phyloP scores from a whole-genome alignment of 768 basidiomycete genomes.

The Agrocybe praecox region DNA sequence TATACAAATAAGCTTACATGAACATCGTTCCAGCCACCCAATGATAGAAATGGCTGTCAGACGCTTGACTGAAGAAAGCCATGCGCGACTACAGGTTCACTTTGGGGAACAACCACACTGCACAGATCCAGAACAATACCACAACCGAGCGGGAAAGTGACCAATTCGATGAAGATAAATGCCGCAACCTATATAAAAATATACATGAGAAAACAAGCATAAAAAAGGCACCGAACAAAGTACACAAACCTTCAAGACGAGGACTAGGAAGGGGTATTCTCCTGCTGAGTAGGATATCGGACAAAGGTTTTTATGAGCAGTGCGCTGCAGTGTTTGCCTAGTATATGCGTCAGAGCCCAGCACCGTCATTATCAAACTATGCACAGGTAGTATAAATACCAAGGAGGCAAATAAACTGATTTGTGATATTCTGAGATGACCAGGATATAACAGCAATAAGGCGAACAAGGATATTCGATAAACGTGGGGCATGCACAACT shows the following conservation, averaged over 20 bases:
- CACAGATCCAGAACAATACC: constrained; percentile 84
- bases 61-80: constrained; percentile 65
- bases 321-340: too few species aligned
- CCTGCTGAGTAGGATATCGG: too few species aligned
- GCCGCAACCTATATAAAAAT: constrained; percentile 68
- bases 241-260: constrained; percentile 86
- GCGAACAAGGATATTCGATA: too few species aligned
- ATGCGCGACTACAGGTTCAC: constrained; percentile 64
- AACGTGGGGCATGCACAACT: too few species aligned
- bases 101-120: constrained; percentile 81
- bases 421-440: too few species aligned
- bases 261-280: too few species aligned
- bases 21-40: constrained; percentile 96
- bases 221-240: background rate
- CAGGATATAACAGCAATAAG: too few species aligned
- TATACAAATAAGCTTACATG: constrained; percentile 61
- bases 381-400: too few species aligned
- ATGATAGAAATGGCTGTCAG: constrained; percentile 86
- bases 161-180: constrained; percentile 90
- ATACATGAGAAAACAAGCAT: background rate
- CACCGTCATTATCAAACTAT: too few species aligned
- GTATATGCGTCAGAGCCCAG: too few species aligned
- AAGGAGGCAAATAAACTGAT: too few species aligned
- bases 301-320: too few species aligned
- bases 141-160: constrained; percentile 88